Conservation (phyloP, 2,329 filamentous ascomycete genomes). For the Clarireedia monteithiana region DNA sequence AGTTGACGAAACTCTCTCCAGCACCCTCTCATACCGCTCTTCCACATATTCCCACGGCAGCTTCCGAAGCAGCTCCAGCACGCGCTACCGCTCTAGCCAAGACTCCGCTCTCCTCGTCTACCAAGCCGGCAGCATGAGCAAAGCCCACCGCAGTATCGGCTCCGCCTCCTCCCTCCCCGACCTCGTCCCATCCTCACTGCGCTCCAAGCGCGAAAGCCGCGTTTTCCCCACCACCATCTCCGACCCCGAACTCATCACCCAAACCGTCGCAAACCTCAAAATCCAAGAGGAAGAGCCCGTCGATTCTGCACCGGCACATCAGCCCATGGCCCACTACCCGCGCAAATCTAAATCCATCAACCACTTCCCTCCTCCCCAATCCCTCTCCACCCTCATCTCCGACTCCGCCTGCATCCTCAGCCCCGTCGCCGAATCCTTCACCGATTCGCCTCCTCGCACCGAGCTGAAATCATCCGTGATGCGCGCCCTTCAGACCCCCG, state of each 20-base stretch:
- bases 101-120: conserved; percentile 22
- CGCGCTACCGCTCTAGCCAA: conserved; percentile 20
- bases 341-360: conserved; percentile 8
- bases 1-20: conserved; percentile 26
- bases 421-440: conserved; percentile 22
- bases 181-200: conserved; percentile 21
- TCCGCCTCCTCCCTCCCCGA: conserved; percentile 29
- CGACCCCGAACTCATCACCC: conserved; percentile 10
- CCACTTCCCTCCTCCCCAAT: conserved; percentile 7
- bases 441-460: not conserved
- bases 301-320: conserved; percentile 7
- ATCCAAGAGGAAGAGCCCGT: conserved; percentile 11
- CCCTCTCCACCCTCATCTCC: not conserved
- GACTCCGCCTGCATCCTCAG: conserved; percentile 15
- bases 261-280: conserved; percentile 1
- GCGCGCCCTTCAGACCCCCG: not conserved
- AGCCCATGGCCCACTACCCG: too few species aligned
- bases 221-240: not conserved
- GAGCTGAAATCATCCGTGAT: not conserved
- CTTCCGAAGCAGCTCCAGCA: conserved; percentile 21
- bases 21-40: conserved; percentile 25
- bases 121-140: conserved; percentile 14
- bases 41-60: conserved; percentile 25
- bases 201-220: conserved; percentile 13
- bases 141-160: conserved; percentile 22